Evolutionary conservation across 139 green algal genomes (phyloP).

Genomic region (Limnomonas spitsbergensis): DNA sequence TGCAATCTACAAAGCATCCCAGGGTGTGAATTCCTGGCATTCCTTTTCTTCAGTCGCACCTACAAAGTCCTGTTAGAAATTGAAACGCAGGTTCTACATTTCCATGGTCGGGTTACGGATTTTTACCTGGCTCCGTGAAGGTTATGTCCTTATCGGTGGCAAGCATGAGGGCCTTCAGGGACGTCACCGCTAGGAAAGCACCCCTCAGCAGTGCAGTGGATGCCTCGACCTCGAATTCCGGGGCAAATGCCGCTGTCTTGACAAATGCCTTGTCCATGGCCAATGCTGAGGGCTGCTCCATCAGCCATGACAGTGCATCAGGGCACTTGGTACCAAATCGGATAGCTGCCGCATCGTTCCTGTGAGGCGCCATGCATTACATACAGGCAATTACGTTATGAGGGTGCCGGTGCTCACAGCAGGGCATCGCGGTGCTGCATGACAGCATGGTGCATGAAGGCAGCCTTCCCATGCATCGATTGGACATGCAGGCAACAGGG

Average conservation of each 20-base stretch:
- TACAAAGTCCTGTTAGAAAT: too few species aligned
- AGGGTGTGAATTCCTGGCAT: background rate
- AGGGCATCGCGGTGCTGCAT: too few species aligned
- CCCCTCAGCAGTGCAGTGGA: slow-evolving; percentile 22
- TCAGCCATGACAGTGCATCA: background rate
- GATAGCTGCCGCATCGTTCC: slow-evolving; percentile 16
- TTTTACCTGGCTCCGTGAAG: slow-evolving; percentile 14
- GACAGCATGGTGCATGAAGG: too few species aligned
- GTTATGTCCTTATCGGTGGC: slow-evolving; percentile 26
- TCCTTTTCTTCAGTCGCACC: background rate
- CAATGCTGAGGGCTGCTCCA: background rate
- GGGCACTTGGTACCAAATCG: background rate
- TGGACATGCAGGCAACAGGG: too few species aligned
- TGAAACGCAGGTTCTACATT: too few species aligned
- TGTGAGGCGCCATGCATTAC: background rate
- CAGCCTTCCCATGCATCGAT: too few species aligned
- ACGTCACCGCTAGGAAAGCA: slow-evolving; percentile 23
- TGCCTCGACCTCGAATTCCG: slow-evolving; percentile 24
- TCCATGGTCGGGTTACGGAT: too few species aligned
- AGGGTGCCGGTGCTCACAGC: too few species aligned
- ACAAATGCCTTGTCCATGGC: background rate
- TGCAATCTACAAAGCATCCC: background rate
- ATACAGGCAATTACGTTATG: too few species aligned
- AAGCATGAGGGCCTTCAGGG: slow-evolving; percentile 29
- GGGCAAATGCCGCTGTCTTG: background rate